phyloP scores from a whole-genome alignment of 805 yeast genomes.

The Ogataea glucozyma region DNA sequence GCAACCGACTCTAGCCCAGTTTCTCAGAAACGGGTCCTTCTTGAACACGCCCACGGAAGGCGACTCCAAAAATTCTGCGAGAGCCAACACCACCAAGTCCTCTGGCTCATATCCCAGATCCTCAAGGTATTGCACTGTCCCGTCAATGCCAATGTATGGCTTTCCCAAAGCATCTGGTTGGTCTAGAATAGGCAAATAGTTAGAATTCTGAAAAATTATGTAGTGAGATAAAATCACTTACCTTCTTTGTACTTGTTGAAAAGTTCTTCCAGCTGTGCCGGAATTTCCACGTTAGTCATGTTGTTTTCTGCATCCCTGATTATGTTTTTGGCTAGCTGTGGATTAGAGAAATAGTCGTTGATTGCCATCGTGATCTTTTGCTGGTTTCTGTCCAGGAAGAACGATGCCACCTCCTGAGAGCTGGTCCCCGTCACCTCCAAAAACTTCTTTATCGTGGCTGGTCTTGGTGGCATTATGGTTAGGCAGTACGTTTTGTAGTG shows the following conservation, averaged over 20 bases:
- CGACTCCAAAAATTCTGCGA: conserved; percentile 68
- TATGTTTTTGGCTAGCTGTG: conserved; percentile 17
- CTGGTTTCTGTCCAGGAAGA: conserved; percentile 33
- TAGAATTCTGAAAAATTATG: too few relatives aligned
- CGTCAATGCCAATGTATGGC: conserved; percentile 66
- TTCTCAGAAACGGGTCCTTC: conserved; percentile 48
- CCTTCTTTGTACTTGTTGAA: conserved; percentile 37
- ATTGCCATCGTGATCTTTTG: conserved; percentile 25
- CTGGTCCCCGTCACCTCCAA: conserved; percentile 42
- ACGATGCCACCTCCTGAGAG: conserved; percentile 37
- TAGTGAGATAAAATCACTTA: conserved; percentile 11
- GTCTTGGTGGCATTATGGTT: conserved; percentile 14
- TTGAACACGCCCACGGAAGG: conserved; percentile 66
- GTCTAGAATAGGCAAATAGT: conserved; percentile 9
- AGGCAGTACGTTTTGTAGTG: too few relatives aligned
- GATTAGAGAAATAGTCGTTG: conserved; percentile 27
- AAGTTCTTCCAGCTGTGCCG: conserved; percentile 29
- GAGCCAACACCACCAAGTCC: conserved; percentile 65
- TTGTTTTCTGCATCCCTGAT: conserved; percentile 5
- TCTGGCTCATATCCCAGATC: conserved; percentile 76
- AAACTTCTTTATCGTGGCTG: conserved; percentile 35
- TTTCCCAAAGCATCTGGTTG: conserved; percentile 28
- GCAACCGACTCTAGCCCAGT: conserved; percentile 50
- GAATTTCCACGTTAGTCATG: conserved; percentile 2
- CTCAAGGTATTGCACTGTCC: conserved; percentile 65